Base-by-base conservation (phyloP, 2,329 filamentous ascomycete genomes). In the Alternaria arbusti region DNA sequence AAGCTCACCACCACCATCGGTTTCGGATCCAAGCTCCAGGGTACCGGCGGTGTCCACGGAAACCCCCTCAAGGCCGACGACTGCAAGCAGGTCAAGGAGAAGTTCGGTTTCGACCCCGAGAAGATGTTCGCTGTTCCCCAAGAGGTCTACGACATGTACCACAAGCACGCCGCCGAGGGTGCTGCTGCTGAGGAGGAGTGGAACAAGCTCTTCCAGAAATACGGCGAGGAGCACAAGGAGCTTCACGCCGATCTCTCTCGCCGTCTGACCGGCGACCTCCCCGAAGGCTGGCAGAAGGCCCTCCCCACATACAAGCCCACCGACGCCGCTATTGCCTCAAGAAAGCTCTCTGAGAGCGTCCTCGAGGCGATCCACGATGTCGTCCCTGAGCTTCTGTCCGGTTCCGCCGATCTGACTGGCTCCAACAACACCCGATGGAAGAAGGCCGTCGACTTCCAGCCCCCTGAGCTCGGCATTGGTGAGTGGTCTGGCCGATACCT, bases 401-500 rank as follows among this genome's bases (percentile, higher is more conserved):
- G 96, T 76, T 99, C 96, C 70, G 96, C 96, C 75, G 96, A 99
- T 87, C 84, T 99, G 87, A 99, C 96, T 81, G 93, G 93, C 80
- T 98, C 96, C 81, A 99, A 99, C 89, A 91, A 98, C 86, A 99
- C 96, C 74, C 90, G 94, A 81, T 97, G 94, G 94, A 99, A 98
- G 91, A 88, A 89, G 59, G 95, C 96, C 61, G 89, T 95, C 72
- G 96, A 99, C 87, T 98, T 99, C 90, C 96, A 99, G 87, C 93
- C 94, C 69, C 92, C 93, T 64, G 86, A 88, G 76, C 90, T 89
- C 69, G 91, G 91, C 69, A 91, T 99, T 75, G 96, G 96, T 79
- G 90, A 95, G 84, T 97, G 93, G 86, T 83, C 87, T 74, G 96
- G 96, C 76, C 94, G 96, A 77, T 99, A 99, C 82, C 87, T 97